A percentile compares a stretch with the other conserved stretches of the same genome.
Evolutionary conservation across 441 rosid genomes (phyloP).

Genomic region (Eruca vesicaria): DNA sequence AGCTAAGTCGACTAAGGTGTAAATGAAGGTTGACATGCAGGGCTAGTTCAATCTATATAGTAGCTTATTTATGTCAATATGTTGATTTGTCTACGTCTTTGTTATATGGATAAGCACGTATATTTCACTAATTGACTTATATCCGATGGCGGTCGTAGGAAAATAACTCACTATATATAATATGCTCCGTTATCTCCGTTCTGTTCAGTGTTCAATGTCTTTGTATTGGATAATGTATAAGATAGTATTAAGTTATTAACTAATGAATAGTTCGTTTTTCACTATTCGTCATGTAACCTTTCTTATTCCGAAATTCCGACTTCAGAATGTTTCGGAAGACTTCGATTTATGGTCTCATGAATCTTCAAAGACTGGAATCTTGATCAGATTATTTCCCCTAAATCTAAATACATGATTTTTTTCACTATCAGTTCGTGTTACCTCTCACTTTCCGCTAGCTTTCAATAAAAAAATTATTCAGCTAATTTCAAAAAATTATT

Average conservation of each 20-base stretch:
- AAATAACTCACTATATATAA: background rate
- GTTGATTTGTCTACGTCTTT: conserved; percentile 16
- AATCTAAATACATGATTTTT: background rate
- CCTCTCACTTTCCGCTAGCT: background rate
- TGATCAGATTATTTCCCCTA: background rate
- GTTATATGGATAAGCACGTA: background rate
- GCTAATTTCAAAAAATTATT: background rate
- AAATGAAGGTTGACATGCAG: conserved; percentile 34
- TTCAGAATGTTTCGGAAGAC: background rate
- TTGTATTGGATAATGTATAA: background rate
- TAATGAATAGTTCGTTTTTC: background rate
- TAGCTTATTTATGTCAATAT: background rate
- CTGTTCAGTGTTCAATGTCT: background rate
- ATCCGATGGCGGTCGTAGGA: background rate
- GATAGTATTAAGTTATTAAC: background rate
- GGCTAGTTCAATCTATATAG: background rate
- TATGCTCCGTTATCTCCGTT: background rate
- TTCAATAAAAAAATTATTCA: background rate
- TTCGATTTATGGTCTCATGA: background rate
- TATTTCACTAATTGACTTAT: conserved; percentile 1
- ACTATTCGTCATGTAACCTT: conserved; percentile 4
- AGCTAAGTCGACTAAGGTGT: conserved; percentile 29
- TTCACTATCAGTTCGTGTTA: background rate
- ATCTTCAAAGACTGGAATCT: background rate
- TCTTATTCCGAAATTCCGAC: background rate